Evolutionary conservation across 2,329 filamentous ascomycete species (phyloP).

Genomic region (Pseudogymnoascus sp.): DNA sequence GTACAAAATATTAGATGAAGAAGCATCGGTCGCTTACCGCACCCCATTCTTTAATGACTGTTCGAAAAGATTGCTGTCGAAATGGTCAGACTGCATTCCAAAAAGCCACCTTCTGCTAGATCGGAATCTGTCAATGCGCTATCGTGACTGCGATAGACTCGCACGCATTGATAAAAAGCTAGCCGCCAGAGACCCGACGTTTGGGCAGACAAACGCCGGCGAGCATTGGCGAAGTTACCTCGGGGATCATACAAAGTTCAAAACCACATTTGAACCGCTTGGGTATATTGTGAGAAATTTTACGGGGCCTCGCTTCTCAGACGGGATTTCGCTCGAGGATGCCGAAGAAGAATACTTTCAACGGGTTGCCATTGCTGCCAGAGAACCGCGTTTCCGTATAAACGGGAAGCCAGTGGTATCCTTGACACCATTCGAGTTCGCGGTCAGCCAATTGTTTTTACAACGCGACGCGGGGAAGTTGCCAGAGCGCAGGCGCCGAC

Average conservation of each 20-base stretch:
- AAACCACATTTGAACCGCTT: background rate
- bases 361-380: background rate
- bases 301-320: background rate
- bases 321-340: background rate
- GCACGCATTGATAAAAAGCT: background rate
- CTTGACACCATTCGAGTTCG: background rate
- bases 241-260: background rate
- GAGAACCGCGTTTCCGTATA: background rate
- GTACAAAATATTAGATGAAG: background rate
- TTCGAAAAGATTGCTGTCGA: background rate
- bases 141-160: background rate
- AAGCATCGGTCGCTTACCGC: background rate
- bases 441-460: background rate
- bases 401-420: background rate
- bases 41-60: background rate
- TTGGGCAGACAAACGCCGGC: background rate
- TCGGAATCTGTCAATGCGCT: background rate
- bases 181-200: background rate
- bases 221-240: background rate
- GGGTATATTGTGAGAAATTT: background rate
- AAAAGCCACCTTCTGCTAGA: background rate
- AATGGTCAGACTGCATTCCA: background rate
- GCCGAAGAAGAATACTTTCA: background rate
- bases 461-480: background rate
- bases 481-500: background rate